These are phyloP conservation scores for Talinum fruticosum DNA, from an alignment of 148 eudicot species.

Conservation along the genomic window DNA sequence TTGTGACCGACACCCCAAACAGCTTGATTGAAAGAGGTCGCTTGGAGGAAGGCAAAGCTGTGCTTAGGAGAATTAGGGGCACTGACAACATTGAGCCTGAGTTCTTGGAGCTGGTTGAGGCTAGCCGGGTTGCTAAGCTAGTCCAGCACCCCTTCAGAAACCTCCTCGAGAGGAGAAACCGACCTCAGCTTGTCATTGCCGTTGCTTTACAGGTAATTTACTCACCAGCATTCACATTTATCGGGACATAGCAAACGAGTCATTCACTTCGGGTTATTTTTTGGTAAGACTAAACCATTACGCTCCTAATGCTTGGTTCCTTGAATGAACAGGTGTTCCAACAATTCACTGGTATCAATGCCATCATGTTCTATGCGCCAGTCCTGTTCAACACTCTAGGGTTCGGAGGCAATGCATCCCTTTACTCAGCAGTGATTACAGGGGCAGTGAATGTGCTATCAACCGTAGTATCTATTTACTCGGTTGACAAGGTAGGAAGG, in stretches of 20 bases:
- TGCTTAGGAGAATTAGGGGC: constrained; percentile 73
- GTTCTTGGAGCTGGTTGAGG: constrained; percentile 73
- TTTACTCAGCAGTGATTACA: constrained; percentile 78
- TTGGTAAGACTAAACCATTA: no score
- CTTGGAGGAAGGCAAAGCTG: constrained; percentile 72
- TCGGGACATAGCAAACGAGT: background rate
- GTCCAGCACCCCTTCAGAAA: constrained; percentile 83
- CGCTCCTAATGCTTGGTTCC: no score
- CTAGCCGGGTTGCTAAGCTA: constrained; percentile 61
- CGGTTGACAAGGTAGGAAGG: constrained; percentile 80
- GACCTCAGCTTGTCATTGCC: constrained; percentile 79
- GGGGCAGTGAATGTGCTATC: constrained; percentile 87
- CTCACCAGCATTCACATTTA: no score
- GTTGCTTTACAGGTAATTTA: constrained; percentile 28
- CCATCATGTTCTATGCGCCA: constrained; percentile 95
- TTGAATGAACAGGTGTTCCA: constrained; percentile 65
- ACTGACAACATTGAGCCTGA: constrained; percentile 85
- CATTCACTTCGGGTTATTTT: background rate
- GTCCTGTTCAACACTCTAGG: constrained; percentile 85
- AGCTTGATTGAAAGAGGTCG: constrained; percentile 82
- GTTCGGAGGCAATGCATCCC: constrained; percentile 66
- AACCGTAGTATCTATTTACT: constrained; percentile 78
- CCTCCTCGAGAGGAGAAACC: constrained; percentile 57
- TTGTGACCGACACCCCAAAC: constrained; percentile 85
- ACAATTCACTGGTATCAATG: constrained; percentile 91